Conservation (phyloP, 2,329 filamentous ascomycete genomes). For the Ascochyta rabiei region DNA sequence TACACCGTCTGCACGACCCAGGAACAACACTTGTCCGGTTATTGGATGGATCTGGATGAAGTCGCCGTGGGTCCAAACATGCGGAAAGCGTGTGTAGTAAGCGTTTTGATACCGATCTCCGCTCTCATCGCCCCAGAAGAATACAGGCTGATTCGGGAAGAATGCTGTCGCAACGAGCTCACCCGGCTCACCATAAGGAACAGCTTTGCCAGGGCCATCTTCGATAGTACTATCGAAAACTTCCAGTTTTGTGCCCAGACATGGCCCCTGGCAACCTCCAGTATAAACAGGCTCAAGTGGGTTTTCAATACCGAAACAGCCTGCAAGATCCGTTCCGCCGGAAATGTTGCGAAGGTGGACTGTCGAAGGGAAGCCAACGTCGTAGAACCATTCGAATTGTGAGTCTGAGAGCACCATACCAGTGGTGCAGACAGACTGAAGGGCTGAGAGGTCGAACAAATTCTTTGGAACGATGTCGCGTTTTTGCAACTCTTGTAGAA, state of each 20-base stretch:
- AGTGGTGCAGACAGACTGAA: slow-evolving; percentile 71
- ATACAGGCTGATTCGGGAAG: slow-evolving; percentile 76
- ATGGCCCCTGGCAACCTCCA: slow-evolving; percentile 62
- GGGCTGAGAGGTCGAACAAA: slow-evolving; percentile 65
- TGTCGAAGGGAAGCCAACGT: slow-evolving; percentile 69
- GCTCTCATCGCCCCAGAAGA: slow-evolving; percentile 54
- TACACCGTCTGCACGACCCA: slow-evolving; percentile 77
- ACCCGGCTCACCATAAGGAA: slow-evolving; percentile 70
- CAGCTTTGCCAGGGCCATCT: slow-evolving; percentile 55
- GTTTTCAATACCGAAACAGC: slow-evolving; percentile 68
- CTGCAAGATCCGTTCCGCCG: slow-evolving; percentile 78
- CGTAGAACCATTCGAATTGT: slow-evolving; percentile 81
- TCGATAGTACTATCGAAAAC: slow-evolving; percentile 64
- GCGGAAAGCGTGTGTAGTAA: slow-evolving; percentile 55
- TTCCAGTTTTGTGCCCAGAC: slow-evolving; percentile 60
- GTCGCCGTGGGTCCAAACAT: slow-evolving; percentile 84
- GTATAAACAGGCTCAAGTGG: slow-evolving; percentile 70
- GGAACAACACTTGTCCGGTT: slow-evolving; percentile 69
- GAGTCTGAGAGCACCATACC: slow-evolving; percentile 82
- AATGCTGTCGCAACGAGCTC: slow-evolving; percentile 73
- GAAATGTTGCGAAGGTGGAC: slow-evolving; percentile 76
- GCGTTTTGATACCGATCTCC: slow-evolving; percentile 53
- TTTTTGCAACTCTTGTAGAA: slow-evolving; percentile 74
- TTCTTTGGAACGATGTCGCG: slow-evolving; percentile 66
- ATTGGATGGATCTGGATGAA: slow-evolving; percentile 73